Conservation (phyloP, 2,329 filamentous ascomycete genomes). For the Fusarium sp. region DNA sequence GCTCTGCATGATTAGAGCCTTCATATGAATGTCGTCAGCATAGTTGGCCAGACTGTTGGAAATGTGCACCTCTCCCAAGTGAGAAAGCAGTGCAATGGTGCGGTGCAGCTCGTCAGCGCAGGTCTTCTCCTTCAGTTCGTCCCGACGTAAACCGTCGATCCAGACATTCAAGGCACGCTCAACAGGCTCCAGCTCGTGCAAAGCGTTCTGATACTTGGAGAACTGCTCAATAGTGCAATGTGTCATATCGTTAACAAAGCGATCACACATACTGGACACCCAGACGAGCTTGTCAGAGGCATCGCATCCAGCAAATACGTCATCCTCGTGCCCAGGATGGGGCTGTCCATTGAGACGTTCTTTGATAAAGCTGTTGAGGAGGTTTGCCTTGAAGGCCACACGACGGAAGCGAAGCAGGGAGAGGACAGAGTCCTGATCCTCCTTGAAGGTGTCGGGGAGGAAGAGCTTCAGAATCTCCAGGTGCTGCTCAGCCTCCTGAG, state of each 20-base stretch:
- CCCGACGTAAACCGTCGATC: constrained; percentile 85
- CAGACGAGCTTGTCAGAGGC: constrained; percentile 87
- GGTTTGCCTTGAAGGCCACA: constrained; percentile 86
- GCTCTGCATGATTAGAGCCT: constrained; percentile 80
- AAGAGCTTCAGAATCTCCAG: constrained; percentile 90
- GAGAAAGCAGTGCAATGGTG: constrained; percentile 87
- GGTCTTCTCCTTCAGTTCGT: constrained; percentile 87
- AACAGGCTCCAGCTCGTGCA: constrained; percentile 91
- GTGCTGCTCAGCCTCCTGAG: constrained; percentile 89
- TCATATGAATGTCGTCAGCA: constrained; percentile 85
- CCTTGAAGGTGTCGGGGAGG: constrained; percentile 84
- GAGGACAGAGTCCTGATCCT: constrained; percentile 87
- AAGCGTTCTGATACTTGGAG: constrained; percentile 79
- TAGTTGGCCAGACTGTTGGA: constrained; percentile 77
- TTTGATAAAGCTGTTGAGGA: constrained; percentile 82
- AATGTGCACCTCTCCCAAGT: constrained; percentile 86
- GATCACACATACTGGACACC: constrained; percentile 85
- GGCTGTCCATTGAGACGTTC: constrained; percentile 79
- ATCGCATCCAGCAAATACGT: constrained; percentile 83
- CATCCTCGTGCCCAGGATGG: constrained; percentile 79
- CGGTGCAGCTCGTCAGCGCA: constrained; percentile 85
- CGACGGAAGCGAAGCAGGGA: constrained; percentile 90
- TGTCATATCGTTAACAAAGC: constrained; percentile 84
- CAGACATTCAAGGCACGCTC: constrained; percentile 90
- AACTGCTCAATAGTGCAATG: constrained; percentile 85